Conservation (phyloP, 805 yeast genomes). For the Ogataea paraovalis region DNA sequence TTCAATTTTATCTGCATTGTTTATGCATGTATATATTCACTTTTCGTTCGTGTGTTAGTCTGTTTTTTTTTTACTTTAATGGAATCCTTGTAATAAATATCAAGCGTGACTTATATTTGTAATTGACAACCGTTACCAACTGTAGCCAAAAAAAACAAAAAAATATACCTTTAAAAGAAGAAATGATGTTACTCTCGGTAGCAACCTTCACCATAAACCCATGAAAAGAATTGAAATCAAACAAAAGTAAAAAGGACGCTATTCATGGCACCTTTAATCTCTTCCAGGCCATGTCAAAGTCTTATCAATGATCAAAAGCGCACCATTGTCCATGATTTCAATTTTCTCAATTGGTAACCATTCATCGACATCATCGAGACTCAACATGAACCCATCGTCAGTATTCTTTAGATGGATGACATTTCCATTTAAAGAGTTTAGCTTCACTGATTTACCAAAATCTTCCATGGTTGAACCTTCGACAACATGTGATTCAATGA, state of each 20-base stretch:
- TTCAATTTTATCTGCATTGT: neutral
- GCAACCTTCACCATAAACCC: neutral
- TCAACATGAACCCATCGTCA: slow-evolving; percentile 33
- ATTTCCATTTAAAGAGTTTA: slow-evolving; percentile 33
- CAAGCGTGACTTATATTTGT: too few species aligned
- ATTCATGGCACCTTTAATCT: neutral
- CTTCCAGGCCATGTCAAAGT: slow-evolving; percentile 36
- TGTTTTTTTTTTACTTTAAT: too few species aligned
- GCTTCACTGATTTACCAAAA: slow-evolving; percentile 14
- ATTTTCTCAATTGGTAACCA: slow-evolving; percentile 35
- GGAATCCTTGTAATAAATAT: too few species aligned
- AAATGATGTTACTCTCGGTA: too few species aligned
- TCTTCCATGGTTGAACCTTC: slow-evolving; percentile 23
- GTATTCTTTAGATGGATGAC: slow-evolving; percentile 34
- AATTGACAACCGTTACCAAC: too few species aligned
- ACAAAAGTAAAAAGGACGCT: neutral
- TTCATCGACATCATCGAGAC: slow-evolving; percentile 29
- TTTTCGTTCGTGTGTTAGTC: neutral
- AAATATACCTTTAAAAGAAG: too few species aligned
- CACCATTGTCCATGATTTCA: slow-evolving; percentile 42
- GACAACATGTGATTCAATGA: slow-evolving; percentile 62
- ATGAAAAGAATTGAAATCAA: slow-evolving; percentile 3
- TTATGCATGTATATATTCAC: too few species aligned
- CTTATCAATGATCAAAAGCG: slow-evolving; percentile 37
- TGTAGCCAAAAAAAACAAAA: too few species aligned